phyloP scores from a whole-genome alignment of 768 basidiomycete species.

The Ramaria sp. region DNA sequence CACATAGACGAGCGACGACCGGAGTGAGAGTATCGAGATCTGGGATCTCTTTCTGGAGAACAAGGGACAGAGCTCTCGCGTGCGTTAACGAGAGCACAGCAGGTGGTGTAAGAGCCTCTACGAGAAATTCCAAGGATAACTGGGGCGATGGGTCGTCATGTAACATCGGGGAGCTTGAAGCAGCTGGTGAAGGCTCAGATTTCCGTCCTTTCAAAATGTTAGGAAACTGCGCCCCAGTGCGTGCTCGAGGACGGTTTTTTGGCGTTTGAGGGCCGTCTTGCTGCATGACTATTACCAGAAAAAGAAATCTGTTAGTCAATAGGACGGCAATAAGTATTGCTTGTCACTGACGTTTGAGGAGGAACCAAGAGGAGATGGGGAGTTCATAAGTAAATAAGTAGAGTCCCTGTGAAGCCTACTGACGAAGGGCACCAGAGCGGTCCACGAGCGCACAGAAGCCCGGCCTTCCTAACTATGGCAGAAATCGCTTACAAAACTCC shows the following conservation, averaged over 20 bases:
- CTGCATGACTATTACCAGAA: no score
- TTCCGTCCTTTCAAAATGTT: not conserved
- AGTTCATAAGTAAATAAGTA: no score
- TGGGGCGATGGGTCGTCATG: not conserved
- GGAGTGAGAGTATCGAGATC: slow-evolving; percentile 45
- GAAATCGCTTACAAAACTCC: no score
- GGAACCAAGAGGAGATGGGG: no score
- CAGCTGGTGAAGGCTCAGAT: slow-evolving; percentile 5
- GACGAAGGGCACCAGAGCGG: no score
- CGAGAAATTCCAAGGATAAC: slow-evolving; percentile 30
- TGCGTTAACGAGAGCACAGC: slow-evolving; percentile 56
- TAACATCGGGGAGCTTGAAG: not conserved
- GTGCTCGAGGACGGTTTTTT: slow-evolving; percentile 8
- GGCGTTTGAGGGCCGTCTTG: slow-evolving; percentile 3
- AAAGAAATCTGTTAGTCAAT: no score
- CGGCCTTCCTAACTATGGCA: no score
- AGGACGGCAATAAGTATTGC: no score
- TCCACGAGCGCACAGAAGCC: no score
- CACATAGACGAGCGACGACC: slow-evolving; percentile 51
- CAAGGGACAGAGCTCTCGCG: slow-evolving; percentile 47
- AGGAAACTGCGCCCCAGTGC: slow-evolving; percentile 3
- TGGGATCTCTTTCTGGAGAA: slow-evolving; percentile 41
- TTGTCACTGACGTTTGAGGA: no score
- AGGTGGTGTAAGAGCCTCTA: slow-evolving; percentile 36
- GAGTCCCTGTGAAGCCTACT: no score